A percentile compares a stretch with the other conserved stretches of the same genome.
Evolutionary conservation across 2,329 filamentous ascomycete genomes (phyloP).

Genomic region (Apiospora kogelbergensis): DNA sequence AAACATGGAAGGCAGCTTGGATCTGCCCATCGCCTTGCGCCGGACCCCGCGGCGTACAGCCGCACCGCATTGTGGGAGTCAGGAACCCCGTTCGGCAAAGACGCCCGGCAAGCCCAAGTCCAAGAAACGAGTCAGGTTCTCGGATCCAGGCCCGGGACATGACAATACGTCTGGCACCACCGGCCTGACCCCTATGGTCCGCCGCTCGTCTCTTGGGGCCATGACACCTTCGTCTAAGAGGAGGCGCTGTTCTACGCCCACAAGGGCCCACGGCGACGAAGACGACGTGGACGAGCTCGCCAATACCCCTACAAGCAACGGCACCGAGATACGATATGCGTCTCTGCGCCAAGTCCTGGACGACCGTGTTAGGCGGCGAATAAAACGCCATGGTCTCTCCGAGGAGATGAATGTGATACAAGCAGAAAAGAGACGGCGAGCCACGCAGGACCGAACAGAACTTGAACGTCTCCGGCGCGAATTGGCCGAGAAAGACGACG

Average conservation of each 20-base stretch:
- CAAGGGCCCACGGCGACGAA: slow-evolving; percentile 16
- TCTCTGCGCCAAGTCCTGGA: slow-evolving; percentile 26
- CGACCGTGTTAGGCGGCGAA: slow-evolving; percentile 56
- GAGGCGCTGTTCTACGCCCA: slow-evolving; percentile 47
- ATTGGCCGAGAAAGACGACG: slow-evolving; percentile 49
- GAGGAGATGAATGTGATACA: slow-evolving; percentile 57
- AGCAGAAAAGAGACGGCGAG: slow-evolving; percentile 43
- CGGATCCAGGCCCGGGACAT: slow-evolving; percentile 51
- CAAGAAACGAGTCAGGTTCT: slow-evolving; percentile 58
- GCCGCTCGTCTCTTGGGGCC: slow-evolving; percentile 45
- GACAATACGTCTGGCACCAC: slow-evolving; percentile 35
- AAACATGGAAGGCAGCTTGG: slow-evolving; percentile 34
- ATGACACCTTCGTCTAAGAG: slow-evolving; percentile 27
- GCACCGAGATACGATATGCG: slow-evolving; percentile 44
- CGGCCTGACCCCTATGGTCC: slow-evolving; percentile 60
- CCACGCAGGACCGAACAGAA: slow-evolving; percentile 42
- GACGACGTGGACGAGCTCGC: slow-evolving; percentile 22
- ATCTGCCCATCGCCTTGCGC: slow-evolving; percentile 56
- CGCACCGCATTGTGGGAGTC: not conserved
- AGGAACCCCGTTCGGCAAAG: slow-evolving; percentile 14
- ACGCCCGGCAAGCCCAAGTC: slow-evolving; percentile 29
- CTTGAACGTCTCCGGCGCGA: slow-evolving; percentile 48
- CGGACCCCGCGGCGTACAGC: slow-evolving; percentile 47
- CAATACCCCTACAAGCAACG: slow-evolving; percentile 18
- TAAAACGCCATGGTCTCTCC: slow-evolving; percentile 56